Percentiles rank a stretch among this genome's conserved stretches.
Conservation (phyloP, 495 filamentous ascomycete species). For the Aspergillus avenaceus region DNA sequence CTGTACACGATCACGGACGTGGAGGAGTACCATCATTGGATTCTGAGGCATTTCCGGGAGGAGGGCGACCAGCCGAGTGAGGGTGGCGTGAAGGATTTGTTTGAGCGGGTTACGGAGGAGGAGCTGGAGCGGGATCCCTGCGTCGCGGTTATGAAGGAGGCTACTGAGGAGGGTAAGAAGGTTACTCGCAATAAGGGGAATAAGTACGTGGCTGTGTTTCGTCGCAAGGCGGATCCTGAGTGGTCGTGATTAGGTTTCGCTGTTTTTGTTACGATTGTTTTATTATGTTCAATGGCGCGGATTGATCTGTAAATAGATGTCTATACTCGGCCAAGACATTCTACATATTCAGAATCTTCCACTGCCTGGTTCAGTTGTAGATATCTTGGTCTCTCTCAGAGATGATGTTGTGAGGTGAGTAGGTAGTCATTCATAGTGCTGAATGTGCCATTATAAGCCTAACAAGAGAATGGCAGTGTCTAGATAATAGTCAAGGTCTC, state of each 20-base stretch:
- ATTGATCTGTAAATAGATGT: no score
- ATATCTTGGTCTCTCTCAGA: no score
- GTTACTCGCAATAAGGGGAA: slow-evolving; percentile 82
- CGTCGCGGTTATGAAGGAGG: slow-evolving; percentile 73
- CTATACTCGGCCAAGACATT: no score
- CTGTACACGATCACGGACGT: slow-evolving; percentile 98
- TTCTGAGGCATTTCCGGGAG: slow-evolving; percentile 73
- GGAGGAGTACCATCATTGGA: slow-evolving; percentile 89
- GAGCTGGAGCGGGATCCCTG: slow-evolving; percentile 71
- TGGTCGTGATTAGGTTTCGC: slow-evolving; percentile 46
- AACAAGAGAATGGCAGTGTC: no score
- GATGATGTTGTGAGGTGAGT: no score
- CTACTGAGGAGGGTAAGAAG: slow-evolving; percentile 97
- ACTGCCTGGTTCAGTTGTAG: no score
- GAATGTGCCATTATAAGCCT: no score
- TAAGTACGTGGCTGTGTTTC: slow-evolving; percentile 85
- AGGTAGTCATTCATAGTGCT: no score
- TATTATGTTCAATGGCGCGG: neutral
- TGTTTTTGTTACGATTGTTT: no score
- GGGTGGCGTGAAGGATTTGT: slow-evolving; percentile 48
- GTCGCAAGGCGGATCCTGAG: slow-evolving; percentile 72
- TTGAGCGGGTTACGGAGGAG: slow-evolving; percentile 51
- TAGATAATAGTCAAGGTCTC: no score
- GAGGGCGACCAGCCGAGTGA: slow-evolving; percentile 20
- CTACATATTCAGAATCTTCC: no score